Base-by-base conservation (phyloP, 805 yeast genomes). In the Ascoidea rubescens region DNA sequence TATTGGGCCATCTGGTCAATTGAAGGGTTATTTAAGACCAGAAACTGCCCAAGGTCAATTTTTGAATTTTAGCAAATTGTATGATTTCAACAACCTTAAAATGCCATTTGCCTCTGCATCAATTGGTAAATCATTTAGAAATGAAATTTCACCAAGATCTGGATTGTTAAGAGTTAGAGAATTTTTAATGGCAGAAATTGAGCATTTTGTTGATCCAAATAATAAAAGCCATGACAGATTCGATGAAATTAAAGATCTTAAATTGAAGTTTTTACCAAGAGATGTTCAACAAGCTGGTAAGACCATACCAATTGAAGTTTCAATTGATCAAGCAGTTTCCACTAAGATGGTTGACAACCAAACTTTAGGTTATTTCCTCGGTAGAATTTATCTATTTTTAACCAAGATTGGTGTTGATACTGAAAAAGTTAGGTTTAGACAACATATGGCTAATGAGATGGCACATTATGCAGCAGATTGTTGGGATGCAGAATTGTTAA, bases 81-180 rank as follows among this genome's bases (percentile, higher is more conserved):
- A 88, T 62, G 99, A 93, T 64, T 87, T 82, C 76, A 93, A 93
- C 79, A 93, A 93, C 73, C 82, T 84, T 69, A 86, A 82, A 69
- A 90, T 95, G 91, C 99, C 99, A 54, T 93, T 93, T 70, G 99
- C 99, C n/a, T 88, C 96, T 57, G 99, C 99, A 51, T 86, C 97
- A 45, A 88, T 93, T 64, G 99, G 99, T 66, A 93, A 93, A 71
- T 90, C 98, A 12, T 93, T 93, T 78, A 86, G 99, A 76, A 93
- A 93, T 70, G 99, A 93, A 74, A 93, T 93, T 64, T 88, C 97
- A 49, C 99, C 99, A 62, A 84, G 99, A 70, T 87, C 98, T 31
- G 99, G 99, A 61, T 76, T 93, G 61, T 77, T 93, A 67, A 85
- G 99, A 72, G 99, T 95, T 54, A 88, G 99, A 71, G 99, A 93